phyloP scores from a whole-genome alignment of 1,139 yeast genomes.

The Keqinozyma sinolaborantium region DNA sequence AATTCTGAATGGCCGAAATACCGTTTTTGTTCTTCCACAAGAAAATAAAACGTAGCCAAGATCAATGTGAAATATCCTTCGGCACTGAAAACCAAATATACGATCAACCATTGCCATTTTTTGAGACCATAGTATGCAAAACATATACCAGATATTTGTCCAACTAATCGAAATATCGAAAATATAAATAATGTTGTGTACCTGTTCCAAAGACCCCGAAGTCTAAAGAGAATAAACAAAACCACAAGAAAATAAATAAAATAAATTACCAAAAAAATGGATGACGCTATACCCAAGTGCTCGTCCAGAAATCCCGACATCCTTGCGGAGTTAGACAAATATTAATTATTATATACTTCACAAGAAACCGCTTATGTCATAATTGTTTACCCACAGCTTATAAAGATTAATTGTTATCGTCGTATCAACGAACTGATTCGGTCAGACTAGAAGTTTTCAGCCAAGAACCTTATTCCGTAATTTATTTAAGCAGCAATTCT shows the following conservation, averaged over 20 bases:
- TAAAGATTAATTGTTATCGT: too few relatives aligned
- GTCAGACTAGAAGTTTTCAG: too few relatives aligned
- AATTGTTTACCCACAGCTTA: too few relatives aligned
- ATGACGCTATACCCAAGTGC: slow-evolving; percentile 31
- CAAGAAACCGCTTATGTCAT: too few relatives aligned
- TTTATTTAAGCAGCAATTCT: too few relatives aligned
- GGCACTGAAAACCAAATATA: slow-evolving; percentile 34
- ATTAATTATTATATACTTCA: too few relatives aligned
- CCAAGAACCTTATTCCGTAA: too few relatives aligned
- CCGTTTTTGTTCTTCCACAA: slow-evolving; percentile 22
- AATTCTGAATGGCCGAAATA: slow-evolving; percentile 15
- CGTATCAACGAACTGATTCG: too few relatives aligned
- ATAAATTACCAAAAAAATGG: slow-evolving; percentile 25
- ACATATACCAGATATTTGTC: slow-evolving; percentile 34
- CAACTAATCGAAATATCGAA: slow-evolving; percentile 28
- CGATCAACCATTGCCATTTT: slow-evolving; percentile 31
- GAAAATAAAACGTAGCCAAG: slow-evolving; percentile 21
- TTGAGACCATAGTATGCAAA: slow-evolving; percentile 26
- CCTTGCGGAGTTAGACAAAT: too few relatives aligned
- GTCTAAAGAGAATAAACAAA: slow-evolving; percentile 10
- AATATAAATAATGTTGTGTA: slow-evolving; percentile 23
- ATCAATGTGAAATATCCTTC: slow-evolving; percentile 38
- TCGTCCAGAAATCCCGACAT: slow-evolving; percentile 6
- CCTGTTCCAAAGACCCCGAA: slow-evolving; percentile 19
- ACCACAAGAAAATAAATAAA: slow-evolving; percentile 17